A percentile compares a stretch with the other conserved stretches of the same genome.
These are phyloP conservation scores for Skeletonema menzelii DNA, from an alignment of 108 stramenopile species.

Conservation along the genomic window DNA sequence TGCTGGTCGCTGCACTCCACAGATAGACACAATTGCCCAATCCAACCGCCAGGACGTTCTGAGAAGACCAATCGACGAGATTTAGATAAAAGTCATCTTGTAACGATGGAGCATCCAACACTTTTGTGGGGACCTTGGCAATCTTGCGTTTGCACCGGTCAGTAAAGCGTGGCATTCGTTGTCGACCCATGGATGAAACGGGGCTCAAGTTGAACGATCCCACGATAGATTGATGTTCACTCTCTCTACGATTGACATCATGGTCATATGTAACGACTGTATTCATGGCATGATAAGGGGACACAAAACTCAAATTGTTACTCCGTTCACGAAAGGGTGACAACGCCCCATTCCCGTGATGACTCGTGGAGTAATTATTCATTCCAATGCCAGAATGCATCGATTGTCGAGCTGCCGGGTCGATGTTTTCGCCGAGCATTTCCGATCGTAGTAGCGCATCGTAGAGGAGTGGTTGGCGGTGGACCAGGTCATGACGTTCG, in stretches of 20 bases:
- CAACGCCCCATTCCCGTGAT: background rate
- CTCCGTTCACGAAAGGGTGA: conserved; percentile 60
- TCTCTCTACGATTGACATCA: background rate
- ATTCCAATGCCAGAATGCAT: background rate
- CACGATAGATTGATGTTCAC: conserved; percentile 57
- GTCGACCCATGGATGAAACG: conserved; percentile 6
- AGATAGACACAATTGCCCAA: conserved; percentile 92
- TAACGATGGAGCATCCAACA: conserved; percentile 97
- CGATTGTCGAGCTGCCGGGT: conserved; percentile 37
- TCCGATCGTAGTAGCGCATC: conserved; percentile 81
- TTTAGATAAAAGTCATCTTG: conserved; percentile 99
- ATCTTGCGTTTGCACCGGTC: conserved; percentile 73
- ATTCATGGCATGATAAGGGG: conserved; percentile 54
- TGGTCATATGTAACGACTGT: background rate
- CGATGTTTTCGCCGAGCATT: conserved; percentile 81
- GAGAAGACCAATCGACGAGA: conserved; percentile 42
- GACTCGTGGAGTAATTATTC: background rate
- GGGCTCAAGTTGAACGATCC: conserved; percentile 80
- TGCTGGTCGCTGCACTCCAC: conserved; percentile 90
- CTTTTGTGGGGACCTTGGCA: conserved; percentile 95
- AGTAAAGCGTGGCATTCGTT: conserved; percentile 58
- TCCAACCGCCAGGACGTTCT: conserved; percentile 85
- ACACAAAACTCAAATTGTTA: conserved; percentile 66
- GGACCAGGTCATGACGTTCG: conserved; percentile 30
- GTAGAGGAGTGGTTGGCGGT: conserved; percentile 57